Evolutionary conservation across 2,329 filamentous ascomycete species (phyloP).

Genomic region (Trichoderma atroviride): DNA sequence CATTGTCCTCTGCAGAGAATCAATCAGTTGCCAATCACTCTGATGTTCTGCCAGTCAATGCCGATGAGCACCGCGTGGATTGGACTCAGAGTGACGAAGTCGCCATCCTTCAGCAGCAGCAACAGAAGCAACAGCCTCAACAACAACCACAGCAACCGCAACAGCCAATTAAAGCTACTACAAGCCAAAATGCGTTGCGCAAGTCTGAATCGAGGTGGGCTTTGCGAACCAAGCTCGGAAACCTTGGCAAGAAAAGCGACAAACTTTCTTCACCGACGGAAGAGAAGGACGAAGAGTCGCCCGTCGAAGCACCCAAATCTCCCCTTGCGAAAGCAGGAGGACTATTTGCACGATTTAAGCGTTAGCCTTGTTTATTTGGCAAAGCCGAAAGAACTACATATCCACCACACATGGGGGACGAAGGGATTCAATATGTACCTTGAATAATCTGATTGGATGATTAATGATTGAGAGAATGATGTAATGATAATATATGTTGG

Average conservation of each 20-base stretch:
- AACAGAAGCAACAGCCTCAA: not conserved
- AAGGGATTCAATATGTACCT: constrained; percentile 3
- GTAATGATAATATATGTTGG: constrained; percentile 13
- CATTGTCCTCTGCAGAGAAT: constrained; percentile 8
- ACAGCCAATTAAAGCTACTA: not conserved
- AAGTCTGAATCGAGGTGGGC: constrained; percentile 55
- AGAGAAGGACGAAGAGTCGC: constrained; percentile 27
- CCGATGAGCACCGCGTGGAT: constrained; percentile 51
- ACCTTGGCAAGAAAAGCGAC: constrained; percentile 38
- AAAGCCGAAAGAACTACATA: not conserved
- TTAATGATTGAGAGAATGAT: constrained; percentile 16
- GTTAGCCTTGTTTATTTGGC: constrained; percentile 34
- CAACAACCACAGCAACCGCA: not conserved
- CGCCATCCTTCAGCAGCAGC: constrained; percentile 26
- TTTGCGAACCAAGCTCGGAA: constrained; percentile 47
- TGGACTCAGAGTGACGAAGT: constrained; percentile 62
- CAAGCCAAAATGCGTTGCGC: constrained; percentile 39
- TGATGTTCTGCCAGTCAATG: constrained; percentile 30
- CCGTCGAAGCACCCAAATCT: constrained; percentile 37
- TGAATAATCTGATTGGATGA: constrained; percentile 12
- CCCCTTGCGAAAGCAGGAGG: constrained; percentile 36
- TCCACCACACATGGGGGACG: not conserved
- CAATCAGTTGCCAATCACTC: constrained; percentile 30
- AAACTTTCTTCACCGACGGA: constrained; percentile 27
- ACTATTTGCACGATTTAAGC: constrained; percentile 51